phyloP scores from a whole-genome alignment of 2,329 filamentous ascomycete genomes.

The Trichophyton mentagrophytes region DNA sequence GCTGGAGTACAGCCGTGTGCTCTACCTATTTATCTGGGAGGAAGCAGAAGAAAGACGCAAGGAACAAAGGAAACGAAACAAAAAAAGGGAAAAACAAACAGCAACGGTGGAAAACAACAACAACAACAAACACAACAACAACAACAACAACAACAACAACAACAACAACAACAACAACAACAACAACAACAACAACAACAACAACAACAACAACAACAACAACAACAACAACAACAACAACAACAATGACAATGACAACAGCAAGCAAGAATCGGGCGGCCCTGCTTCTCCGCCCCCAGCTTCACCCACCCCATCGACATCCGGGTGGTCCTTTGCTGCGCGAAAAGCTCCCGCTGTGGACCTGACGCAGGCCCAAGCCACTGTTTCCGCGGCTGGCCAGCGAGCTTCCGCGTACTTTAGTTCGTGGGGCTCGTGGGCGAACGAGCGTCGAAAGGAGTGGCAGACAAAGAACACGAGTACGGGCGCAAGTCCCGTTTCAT shows the following conservation, averaged over 20 bases:
- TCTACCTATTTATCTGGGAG: too few species aligned
- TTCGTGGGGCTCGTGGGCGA: constrained; percentile 51
- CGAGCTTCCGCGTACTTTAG: constrained; percentile 50
- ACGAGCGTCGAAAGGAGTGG: constrained; percentile 36
- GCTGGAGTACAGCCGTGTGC: too few species aligned
- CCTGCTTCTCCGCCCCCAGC: constrained; percentile 14
- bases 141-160: too few species aligned
- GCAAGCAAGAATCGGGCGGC: constrained; percentile 1
- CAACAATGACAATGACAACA: too few species aligned
- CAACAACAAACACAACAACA: too few species aligned
- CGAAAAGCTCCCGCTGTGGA: constrained; percentile 33
- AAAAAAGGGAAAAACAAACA: too few species aligned
- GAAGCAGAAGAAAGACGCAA: too few species aligned
- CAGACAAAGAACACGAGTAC: constrained; percentile 25
- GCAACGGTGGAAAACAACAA: too few species aligned
- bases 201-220: too few species aligned
- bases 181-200: too few species aligned
- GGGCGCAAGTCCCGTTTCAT: constrained; percentile 1
- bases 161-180: too few species aligned
- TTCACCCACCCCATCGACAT: constrained; percentile 15
- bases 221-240: constrained; percentile 21
- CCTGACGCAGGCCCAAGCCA: constrained; percentile 42
- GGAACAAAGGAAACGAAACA: too few species aligned
- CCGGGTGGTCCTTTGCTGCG: constrained; percentile 17
- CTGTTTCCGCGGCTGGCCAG: constrained; percentile 41